Conservation (phyloP, 2,329 filamentous ascomycete species). For the Rugonectria rugulosa region DNA sequence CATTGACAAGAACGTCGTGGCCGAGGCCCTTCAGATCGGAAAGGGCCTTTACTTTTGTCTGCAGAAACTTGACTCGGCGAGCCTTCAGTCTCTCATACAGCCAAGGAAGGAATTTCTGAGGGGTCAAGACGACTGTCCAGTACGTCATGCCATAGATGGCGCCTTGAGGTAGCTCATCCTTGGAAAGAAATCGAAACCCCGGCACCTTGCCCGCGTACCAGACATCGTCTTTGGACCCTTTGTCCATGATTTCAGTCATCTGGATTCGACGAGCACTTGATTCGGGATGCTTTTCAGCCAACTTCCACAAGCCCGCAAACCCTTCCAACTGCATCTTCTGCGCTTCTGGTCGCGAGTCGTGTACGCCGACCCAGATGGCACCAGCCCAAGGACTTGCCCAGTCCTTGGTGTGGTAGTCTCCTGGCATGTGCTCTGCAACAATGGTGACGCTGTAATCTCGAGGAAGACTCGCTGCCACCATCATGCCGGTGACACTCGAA, state of each 20-base stretch:
- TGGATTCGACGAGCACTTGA: slow-evolving; percentile 18
- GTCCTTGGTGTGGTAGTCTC: slow-evolving; percentile 33
- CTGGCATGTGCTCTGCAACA: slow-evolving; percentile 42
- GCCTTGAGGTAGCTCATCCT: not conserved
- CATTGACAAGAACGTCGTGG: slow-evolving; percentile 20
- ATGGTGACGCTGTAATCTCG: slow-evolving; percentile 41
- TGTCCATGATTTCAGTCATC: slow-evolving; percentile 26
- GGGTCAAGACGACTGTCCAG: slow-evolving; percentile 22
- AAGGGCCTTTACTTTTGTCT: slow-evolving; percentile 12
- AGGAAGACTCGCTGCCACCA: slow-evolving; percentile 39
- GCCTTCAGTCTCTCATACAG: slow-evolving; percentile 5
- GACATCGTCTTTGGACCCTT: slow-evolving; percentile 3
- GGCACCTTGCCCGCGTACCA: slow-evolving; percentile 20
- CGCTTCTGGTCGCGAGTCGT: slow-evolving; percentile 24
- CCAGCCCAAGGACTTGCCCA: slow-evolving; percentile 46
- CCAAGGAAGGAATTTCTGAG: slow-evolving; percentile 24
- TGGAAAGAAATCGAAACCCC: slow-evolving; percentile 1
- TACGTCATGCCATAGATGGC: slow-evolving; percentile 18
- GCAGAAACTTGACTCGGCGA: not conserved
- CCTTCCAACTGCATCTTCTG: slow-evolving; percentile 40
- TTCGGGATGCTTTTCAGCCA: slow-evolving; percentile 23
- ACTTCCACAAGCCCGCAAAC: slow-evolving; percentile 13
- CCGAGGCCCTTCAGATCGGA: slow-evolving; percentile 9
- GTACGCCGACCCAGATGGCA: slow-evolving; percentile 39
- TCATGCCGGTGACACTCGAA: slow-evolving; percentile 34